A percentile compares a stretch with the other conserved stretches of the same genome.
Conservation (phyloP, 2,329 filamentous ascomycete species). For the Fusarium pseudocircinatum region DNA sequence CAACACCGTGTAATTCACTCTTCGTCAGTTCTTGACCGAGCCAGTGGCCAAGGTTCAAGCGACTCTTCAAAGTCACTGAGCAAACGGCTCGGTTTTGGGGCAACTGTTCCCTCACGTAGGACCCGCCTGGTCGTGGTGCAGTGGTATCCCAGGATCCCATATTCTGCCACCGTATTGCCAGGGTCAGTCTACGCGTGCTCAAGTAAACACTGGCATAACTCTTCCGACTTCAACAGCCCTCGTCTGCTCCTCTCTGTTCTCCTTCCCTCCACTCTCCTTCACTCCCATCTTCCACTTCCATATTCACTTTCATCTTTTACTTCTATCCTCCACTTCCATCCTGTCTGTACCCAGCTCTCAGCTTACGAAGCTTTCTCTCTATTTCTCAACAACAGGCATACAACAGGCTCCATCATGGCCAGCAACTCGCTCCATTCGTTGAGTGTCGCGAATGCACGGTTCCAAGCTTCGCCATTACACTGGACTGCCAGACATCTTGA, state of each 20-base stretch:
- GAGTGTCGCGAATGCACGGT: fast-evolving
- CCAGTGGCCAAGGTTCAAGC: fast-evolving
- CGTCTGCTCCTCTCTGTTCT: fast-evolving
- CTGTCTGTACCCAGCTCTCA: background rate
- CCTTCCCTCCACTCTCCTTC: too few species aligned
- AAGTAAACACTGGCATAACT: background rate
- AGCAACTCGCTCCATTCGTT: fast-evolving
- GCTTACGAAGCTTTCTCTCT: background rate
- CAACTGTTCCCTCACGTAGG: background rate
- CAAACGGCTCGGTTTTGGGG: fast-evolving
- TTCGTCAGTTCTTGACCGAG: background rate
- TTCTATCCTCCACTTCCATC: background rate
- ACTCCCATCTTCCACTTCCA: too few species aligned
- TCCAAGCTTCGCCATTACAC: background rate
- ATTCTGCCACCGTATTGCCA: background rate
- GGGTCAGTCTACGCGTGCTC: background rate
- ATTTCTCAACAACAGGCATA: background rate
- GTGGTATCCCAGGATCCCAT: background rate
- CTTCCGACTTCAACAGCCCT: background rate
- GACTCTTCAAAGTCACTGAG: fast-evolving
- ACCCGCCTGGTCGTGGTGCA: background rate
- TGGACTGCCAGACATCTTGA: background rate
- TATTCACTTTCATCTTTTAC: too few species aligned
- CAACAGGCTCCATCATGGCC: background rate
- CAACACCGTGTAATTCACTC: background rate